These are phyloP conservation scores for Wickerhamiella domercqiae DNA, from an alignment of 805 yeast genomes.

Conservation along the genomic window DNA sequence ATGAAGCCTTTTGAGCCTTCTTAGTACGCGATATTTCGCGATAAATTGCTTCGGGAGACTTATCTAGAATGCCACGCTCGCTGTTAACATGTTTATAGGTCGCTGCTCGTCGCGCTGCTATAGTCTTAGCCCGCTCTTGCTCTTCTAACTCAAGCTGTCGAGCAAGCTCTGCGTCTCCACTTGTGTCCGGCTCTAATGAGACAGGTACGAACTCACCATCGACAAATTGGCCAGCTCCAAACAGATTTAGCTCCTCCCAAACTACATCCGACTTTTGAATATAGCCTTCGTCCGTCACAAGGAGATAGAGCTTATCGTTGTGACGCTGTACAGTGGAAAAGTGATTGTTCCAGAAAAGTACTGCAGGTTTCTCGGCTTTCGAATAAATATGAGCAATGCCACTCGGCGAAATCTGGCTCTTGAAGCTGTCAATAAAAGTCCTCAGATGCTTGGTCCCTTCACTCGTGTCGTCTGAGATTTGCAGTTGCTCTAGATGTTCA, in stretches of 20 bases:
- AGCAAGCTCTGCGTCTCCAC: conserved; percentile 21
- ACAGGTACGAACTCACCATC: conserved; percentile 46
- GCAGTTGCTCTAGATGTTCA: conserved; percentile 43
- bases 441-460: conserved; percentile 22
- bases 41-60: neutral
- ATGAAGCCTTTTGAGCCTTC: neutral
- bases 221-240: conserved; percentile 61
- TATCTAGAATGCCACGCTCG: neutral
- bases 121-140: neutral
- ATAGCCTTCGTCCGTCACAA: conserved; percentile 66
- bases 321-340: conserved; percentile 47
- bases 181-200: conserved; percentile 6
- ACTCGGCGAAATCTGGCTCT: conserved; percentile 57
- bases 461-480: conserved; percentile 33
- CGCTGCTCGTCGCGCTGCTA: neutral
- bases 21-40: neutral
- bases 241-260: conserved; percentile 66
- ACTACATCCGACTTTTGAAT: conserved; percentile 35
- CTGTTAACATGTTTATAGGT: neutral
- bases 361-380: conserved; percentile 35
- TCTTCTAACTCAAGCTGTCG: conserved; percentile 21
- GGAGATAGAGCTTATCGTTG: conserved; percentile 36
- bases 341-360: conserved; percentile 83
- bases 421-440: conserved; percentile 42
- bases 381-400: conserved; percentile 40